These are phyloP conservation scores for Penicillium olsonii DNA, from an alignment of 2,329 filamentous ascomycete species.

Conservation along the genomic window DNA sequence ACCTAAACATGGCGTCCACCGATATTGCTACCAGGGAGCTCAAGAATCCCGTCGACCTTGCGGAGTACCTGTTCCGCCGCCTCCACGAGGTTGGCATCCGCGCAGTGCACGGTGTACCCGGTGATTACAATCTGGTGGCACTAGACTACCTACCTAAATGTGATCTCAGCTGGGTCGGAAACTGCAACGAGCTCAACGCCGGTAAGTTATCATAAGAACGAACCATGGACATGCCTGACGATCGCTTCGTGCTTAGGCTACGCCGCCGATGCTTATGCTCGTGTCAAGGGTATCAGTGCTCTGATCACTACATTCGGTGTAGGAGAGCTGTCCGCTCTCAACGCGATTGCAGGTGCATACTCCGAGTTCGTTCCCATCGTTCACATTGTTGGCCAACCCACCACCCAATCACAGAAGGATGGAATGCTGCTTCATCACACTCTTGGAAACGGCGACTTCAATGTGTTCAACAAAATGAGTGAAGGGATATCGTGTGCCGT, in stretches of 20 bases:
- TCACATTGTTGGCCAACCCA: constrained; percentile 60
- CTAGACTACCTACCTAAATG: constrained; percentile 59
- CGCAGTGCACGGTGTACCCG: constrained; percentile 55
- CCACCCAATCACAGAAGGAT: constrained; percentile 49
- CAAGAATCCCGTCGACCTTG: constrained; percentile 46
- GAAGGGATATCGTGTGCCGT: constrained; percentile 69
- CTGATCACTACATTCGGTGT: constrained; percentile 76
- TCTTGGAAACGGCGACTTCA: constrained; percentile 75
- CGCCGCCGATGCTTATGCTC: constrained; percentile 77
- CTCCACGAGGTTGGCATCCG: constrained; percentile 52
- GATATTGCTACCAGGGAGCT: constrained; percentile 49
- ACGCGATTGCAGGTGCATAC: constrained; percentile 73
- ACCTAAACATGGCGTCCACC: constrained; percentile 32
- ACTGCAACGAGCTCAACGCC: constrained; percentile 63
- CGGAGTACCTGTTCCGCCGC: constrained; percentile 53
- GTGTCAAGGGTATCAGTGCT: constrained; percentile 69
- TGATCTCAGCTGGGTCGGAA: constrained; percentile 61
- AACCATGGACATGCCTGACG: background rate
- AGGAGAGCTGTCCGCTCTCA: constrained; percentile 66
- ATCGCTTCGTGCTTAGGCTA: constrained; percentile 53
- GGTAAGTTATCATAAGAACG: constrained; percentile 36
- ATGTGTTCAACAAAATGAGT: constrained; percentile 80
- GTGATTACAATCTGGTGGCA: constrained; percentile 68
- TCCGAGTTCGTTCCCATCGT: constrained; percentile 71
- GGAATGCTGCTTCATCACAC: constrained; percentile 64